These are phyloP conservation scores for Cercospora citrullina DNA, from an alignment of 2,329 filamentous ascomycete species.

Conservation along the genomic window DNA sequence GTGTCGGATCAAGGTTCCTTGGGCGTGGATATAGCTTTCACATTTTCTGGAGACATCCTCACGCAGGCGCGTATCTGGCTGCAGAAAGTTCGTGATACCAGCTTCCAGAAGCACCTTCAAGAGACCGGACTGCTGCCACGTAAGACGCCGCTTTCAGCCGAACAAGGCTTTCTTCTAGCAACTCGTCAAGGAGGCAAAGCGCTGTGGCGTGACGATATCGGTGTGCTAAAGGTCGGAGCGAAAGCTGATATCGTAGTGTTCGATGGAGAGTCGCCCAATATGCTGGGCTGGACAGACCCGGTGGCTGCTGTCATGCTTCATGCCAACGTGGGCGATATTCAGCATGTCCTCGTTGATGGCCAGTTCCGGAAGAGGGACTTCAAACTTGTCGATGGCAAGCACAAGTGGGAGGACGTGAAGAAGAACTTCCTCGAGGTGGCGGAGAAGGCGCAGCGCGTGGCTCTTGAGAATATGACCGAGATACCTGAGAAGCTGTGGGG, in stretches of 20 bases:
- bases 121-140: slow-evolving; percentile 47
- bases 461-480: background rate
- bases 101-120: slow-evolving; percentile 37
- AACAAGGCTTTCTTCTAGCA: slow-evolving; percentile 58
- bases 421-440: slow-evolving; percentile 19
- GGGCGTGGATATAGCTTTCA: slow-evolving; percentile 29
- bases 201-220: slow-evolving; percentile 54
- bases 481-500: slow-evolving; percentile 22
- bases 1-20: slow-evolving; percentile 51
- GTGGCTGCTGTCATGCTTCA: slow-evolving; percentile 60
- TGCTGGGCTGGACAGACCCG: slow-evolving; percentile 58
- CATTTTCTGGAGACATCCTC: slow-evolving; percentile 35
- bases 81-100: slow-evolving; percentile 40
- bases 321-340: slow-evolving; percentile 54
- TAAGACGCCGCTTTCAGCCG: slow-evolving; percentile 54
- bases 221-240: slow-evolving; percentile 51
- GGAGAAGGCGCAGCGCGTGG: slow-evolving; percentile 12
- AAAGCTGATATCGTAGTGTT: slow-evolving; percentile 59
- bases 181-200: slow-evolving; percentile 56
- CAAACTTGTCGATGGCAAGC: slow-evolving; percentile 19
- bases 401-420: slow-evolving; percentile 15
- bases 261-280: slow-evolving; percentile 50
- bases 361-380: slow-evolving; percentile 51
- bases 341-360: slow-evolving; percentile 54
- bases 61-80: slow-evolving; percentile 58